A percentile compares a stretch with the other conserved stretches of the same genome.
These are phyloP conservation scores for Alnus glutinosa DNA, from an alignment of 306 rosid genomes.

Conservation along the genomic window DNA sequence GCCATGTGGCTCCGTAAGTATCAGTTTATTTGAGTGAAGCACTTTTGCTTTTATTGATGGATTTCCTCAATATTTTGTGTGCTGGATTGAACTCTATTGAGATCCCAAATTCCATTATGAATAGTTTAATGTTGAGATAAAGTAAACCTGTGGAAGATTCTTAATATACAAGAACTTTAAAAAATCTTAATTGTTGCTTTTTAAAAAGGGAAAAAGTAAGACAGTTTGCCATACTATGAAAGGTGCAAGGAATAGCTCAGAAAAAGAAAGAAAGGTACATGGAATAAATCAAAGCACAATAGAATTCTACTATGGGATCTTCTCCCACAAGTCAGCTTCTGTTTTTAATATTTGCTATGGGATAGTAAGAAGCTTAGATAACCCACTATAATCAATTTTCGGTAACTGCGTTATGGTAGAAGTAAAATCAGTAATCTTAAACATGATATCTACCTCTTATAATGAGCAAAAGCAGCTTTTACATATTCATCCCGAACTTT, in stretches of 20 bases:
- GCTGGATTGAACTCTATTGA: neutral
- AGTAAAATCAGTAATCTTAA: neutral
- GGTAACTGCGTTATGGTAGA: neutral
- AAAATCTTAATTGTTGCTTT: neutral
- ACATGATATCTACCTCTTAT: neutral
- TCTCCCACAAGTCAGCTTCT: neutral
- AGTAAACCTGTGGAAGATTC: constrained; percentile 5
- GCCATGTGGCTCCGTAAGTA: constrained; percentile 98
- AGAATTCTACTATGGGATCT: neutral
- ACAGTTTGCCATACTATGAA: neutral
- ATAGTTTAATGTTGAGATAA: constrained; percentile 3
- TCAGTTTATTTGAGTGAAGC: constrained; percentile 23
- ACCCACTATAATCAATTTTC: neutral
- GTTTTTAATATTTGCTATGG: neutral
- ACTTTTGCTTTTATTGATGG: constrained; percentile 3
- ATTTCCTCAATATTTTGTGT: neutral
- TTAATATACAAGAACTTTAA: neutral
- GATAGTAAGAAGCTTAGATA: neutral
- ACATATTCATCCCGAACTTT: too few species aligned
- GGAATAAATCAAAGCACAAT: neutral
- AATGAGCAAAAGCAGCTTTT: too few species aligned
- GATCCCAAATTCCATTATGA: constrained; percentile 1
- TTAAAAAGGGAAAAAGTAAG: neutral
- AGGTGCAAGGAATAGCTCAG: neutral
- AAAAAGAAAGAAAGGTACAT: too few species aligned